phyloP scores from a whole-genome alignment of 495 filamentous ascomycete genomes.

The Xylaria flabelliformis region DNA sequence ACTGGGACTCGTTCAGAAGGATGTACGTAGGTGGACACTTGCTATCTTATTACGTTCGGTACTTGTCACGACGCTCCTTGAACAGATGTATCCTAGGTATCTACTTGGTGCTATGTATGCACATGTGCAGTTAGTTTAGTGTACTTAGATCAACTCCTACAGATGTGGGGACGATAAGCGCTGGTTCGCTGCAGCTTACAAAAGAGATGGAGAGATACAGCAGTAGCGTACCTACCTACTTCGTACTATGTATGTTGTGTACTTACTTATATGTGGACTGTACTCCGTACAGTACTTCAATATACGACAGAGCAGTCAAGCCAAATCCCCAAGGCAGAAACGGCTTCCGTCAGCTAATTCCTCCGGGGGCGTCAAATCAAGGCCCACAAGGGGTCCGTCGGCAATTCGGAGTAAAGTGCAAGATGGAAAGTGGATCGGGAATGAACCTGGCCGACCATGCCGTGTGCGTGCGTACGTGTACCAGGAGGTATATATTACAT shows the following conservation, averaged over 20 bases:
- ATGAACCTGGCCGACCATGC: not conserved
- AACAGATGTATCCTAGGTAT: not conserved
- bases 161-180: conserved; percentile 20
- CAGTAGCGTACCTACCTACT: not conserved
- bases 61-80: not conserved
- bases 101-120: not conserved
- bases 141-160: not conserved
- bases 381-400: conserved; percentile 19
- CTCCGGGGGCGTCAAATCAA: not conserved
- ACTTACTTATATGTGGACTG: too few species aligned
- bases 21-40: not conserved
- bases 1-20: not conserved
- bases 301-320: too few species aligned
- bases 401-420: conserved; percentile 13
- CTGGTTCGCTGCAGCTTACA: conserved; percentile 5
- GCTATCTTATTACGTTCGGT: not conserved
- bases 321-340: conserved; percentile 16
- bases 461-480: not conserved
- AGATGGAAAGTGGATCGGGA: not conserved
- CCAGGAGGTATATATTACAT: not conserved
- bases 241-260: too few species aligned
- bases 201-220: not conserved
- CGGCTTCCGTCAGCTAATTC: conserved; percentile 20
- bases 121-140: not conserved
- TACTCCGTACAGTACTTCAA: not conserved